Conservation (phyloP, 371 early-diverging fungal genomes). For the Circinella umbellata region DNA sequence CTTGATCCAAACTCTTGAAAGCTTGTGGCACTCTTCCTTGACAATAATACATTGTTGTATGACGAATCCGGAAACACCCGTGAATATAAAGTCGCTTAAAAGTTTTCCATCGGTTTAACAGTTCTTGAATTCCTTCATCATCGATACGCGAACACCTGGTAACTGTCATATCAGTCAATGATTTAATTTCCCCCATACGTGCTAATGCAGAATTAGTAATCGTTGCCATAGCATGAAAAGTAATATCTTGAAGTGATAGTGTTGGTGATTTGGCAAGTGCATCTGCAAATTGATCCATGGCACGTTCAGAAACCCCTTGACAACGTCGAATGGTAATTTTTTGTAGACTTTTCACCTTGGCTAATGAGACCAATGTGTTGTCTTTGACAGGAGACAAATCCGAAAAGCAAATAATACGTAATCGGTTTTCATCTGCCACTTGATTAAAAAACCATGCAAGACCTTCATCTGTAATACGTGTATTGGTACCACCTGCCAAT, state of each 20-base stretch:
- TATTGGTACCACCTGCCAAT: not conserved
- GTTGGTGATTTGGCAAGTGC: not conserved
- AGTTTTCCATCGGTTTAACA: not conserved
- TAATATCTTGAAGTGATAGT: conserved; percentile 8
- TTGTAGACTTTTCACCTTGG: not conserved
- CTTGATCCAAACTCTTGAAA: not conserved
- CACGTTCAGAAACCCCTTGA: not conserved
- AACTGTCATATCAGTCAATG: conserved; percentile 1
- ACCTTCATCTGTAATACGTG: conserved; percentile 1
- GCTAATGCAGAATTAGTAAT: not conserved
- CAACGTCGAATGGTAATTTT: conserved; percentile 3
- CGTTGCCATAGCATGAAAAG: conserved; percentile 10
- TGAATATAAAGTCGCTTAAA: conserved; percentile 7
- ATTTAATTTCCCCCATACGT: not conserved
- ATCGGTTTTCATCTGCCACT: not conserved
- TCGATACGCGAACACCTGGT: not conserved
- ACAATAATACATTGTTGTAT: conserved; percentile 1
- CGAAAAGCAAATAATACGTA: conserved; percentile 1
- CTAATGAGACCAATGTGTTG: not conserved
- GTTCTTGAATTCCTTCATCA: not conserved
- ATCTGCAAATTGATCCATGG: conserved; percentile 7
- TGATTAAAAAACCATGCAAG: not conserved
- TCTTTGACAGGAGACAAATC: not conserved
- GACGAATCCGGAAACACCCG: not conserved
- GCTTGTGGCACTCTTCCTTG: not conserved